Evolutionary conservation across 306 rosid genomes (phyloP).

Genomic region (Erythrophleum fordii): DNA sequence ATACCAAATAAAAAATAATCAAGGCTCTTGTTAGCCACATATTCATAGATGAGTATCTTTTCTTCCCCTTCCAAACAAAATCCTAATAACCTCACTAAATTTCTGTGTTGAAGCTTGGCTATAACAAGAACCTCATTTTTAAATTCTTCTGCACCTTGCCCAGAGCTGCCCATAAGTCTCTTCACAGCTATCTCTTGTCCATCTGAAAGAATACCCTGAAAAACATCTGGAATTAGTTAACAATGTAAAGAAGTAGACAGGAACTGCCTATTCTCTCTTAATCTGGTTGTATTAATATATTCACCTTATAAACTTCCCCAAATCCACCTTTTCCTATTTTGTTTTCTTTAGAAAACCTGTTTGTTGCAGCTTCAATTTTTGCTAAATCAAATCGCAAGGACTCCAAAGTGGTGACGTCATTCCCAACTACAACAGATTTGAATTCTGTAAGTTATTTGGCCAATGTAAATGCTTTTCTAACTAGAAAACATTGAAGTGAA

Average conservation of each 20-base stretch:
- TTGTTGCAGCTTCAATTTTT: slow-evolving; percentile 56
- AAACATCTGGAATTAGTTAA: neutral
- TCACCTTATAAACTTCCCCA: slow-evolving; percentile 68
- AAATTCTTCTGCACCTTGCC: slow-evolving; percentile 61
- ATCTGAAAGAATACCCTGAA: slow-evolving; percentile 54
- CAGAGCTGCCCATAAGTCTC: slow-evolving; percentile 54
- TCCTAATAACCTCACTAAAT: slow-evolving; percentile 59
- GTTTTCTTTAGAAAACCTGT: slow-evolving; percentile 50
- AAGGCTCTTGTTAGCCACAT: slow-evolving; percentile 58
- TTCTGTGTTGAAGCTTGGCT: slow-evolving; percentile 68
- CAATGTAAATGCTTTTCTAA: slow-evolving; percentile 9
- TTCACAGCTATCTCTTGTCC: slow-evolving; percentile 71
- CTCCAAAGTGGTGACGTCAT: slow-evolving; percentile 41
- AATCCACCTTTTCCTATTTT: slow-evolving; percentile 67
- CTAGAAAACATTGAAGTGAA: neutral
- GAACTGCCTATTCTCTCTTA: neutral
- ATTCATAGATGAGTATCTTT: slow-evolving; percentile 63
- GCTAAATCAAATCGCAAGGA: slow-evolving; percentile 53
- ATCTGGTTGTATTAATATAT: neutral
- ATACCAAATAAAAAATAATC: slow-evolving; percentile 57
- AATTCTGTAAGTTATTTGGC: slow-evolving; percentile 28
- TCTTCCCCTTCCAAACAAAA: slow-evolving; percentile 64
- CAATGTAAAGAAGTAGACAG: neutral
- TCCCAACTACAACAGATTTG: slow-evolving; percentile 38
- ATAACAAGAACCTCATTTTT: slow-evolving; percentile 61